Evolutionary conservation across 257 asterid genomes (phyloP).

Genomic region (Euphrasia confusa): DNA sequence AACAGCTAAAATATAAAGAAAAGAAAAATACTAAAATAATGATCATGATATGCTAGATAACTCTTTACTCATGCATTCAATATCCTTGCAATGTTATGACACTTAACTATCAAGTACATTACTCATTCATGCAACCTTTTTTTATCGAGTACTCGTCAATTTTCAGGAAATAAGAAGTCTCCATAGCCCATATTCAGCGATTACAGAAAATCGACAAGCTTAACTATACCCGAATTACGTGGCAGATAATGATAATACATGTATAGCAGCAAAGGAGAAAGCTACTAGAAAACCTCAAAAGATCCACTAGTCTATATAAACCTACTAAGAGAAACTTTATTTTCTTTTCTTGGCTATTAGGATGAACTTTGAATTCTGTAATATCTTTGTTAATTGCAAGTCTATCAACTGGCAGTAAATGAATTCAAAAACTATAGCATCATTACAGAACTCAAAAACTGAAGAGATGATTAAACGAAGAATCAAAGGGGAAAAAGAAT

Average conservation of each 20-base stretch:
- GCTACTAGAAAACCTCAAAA: constrained; percentile 14
- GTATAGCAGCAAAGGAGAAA: background rate
- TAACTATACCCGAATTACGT: background rate
- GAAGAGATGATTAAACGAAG: background rate
- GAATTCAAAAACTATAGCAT: background rate
- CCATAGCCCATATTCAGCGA: background rate
- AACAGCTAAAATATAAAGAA: background rate
- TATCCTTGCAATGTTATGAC: no score
- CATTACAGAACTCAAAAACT: background rate
- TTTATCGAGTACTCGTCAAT: background rate
- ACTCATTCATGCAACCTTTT: background rate
- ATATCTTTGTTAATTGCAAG: no score
- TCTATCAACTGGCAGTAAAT: background rate
- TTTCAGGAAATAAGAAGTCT: background rate
- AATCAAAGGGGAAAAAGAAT: background rate
- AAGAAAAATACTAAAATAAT: background rate
- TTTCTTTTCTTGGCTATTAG: constrained; percentile 14
- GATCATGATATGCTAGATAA: background rate
- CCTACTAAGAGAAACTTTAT: background rate
- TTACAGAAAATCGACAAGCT: background rate
- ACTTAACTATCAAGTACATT: background rate
- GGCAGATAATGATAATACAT: background rate
- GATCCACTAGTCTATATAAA: background rate
- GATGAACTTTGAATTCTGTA: background rate
- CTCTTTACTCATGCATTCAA: background rate